phyloP scores from a whole-genome alignment of 345 rosid species.

The Rhizophora apiculata region DNA sequence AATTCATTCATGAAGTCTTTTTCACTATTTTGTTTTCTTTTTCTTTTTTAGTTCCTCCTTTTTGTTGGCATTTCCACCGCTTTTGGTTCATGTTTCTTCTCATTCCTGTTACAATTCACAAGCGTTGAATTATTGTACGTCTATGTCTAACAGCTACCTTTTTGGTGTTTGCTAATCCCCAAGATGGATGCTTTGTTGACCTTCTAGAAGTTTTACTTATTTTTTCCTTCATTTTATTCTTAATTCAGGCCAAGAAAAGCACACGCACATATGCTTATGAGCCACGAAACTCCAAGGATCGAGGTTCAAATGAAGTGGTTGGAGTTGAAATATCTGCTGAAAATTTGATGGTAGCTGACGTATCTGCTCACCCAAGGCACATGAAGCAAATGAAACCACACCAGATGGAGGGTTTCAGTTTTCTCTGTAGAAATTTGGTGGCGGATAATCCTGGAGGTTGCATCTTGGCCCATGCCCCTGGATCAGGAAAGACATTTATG shows the following conservation, averaged over 20 bases:
- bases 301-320: constrained; percentile 36
- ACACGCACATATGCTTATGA: constrained; percentile 56
- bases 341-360: constrained; percentile 49
- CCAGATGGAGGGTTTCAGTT: constrained; percentile 79
- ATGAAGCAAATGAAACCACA: constrained; percentile 81
- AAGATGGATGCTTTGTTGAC: too few species aligned
- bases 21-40: too few species aligned
- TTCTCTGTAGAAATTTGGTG: constrained; percentile 67
- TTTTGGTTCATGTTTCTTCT: too few species aligned
- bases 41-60: too few species aligned
- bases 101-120: too few species aligned
- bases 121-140: too few species aligned
- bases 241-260: constrained; percentile 55
- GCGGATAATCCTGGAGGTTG: constrained; percentile 82
- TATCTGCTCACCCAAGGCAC: constrained; percentile 85
- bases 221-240: neutral
- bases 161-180: too few species aligned
- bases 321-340: constrained; percentile 50
- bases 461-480: constrained; percentile 95
- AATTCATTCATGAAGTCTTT: too few species aligned
- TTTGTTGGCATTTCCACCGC: neutral
- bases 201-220: neutral
- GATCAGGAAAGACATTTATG: constrained; percentile 94
- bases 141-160: too few species aligned
- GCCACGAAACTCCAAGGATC: constrained; percentile 37